Base-by-base conservation (phyloP, 805 yeast species). In the Saturnispora mendoncae region DNA sequence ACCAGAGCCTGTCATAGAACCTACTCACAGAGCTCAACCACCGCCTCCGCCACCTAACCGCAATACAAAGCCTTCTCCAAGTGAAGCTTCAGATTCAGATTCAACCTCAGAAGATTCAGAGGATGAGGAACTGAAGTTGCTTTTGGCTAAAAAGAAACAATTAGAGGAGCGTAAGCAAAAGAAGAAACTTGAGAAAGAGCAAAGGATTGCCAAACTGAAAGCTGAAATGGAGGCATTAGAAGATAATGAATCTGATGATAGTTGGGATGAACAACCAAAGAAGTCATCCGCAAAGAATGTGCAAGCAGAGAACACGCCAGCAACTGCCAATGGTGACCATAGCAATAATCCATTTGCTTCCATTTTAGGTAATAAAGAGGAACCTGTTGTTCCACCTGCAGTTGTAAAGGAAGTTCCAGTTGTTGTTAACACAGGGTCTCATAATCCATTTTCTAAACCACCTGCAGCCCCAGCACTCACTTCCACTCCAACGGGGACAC, bases 381-480 rank as follows among this genome's bases (percentile, higher is more conserved):
- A 49, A 53, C 2, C 28, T 10, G 18, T 33, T n/a, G 19, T 39
- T 10, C 2, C 41, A 19, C 13, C 24, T 19, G 23, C 17, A n/a
- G n/a, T n/a, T n/a, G n/a, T n/a, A n/a, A n/a, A n/a, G 9, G 20
- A 18, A 15, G 30, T 27, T 23, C 25, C 25, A 23, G 25, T 23
- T 23, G 6, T 9, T 23, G 25, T 23, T 6, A n/a, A n/a, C 13
- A 24, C 38, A 12, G 31, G 20, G 14, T 57, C 60, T 36, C 68
- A 70, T 38, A 72, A 72, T 46, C 84, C 85, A 39, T 80, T 80
- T 54, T 80, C 80, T 57, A 76, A 74, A 51, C 72, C 76, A 15
- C 45, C 53, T 18, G 46, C 60, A 18, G 45, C 60, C 0, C 6
- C 29, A 3, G 8, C 38, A 8, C n/a, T 38, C 7, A 30, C 37